A percentile compares a stretch with the other conserved stretches of the same genome.
Conservation (phyloP, 1,284 basidiomycete species). For the Tilletia indica region DNA sequence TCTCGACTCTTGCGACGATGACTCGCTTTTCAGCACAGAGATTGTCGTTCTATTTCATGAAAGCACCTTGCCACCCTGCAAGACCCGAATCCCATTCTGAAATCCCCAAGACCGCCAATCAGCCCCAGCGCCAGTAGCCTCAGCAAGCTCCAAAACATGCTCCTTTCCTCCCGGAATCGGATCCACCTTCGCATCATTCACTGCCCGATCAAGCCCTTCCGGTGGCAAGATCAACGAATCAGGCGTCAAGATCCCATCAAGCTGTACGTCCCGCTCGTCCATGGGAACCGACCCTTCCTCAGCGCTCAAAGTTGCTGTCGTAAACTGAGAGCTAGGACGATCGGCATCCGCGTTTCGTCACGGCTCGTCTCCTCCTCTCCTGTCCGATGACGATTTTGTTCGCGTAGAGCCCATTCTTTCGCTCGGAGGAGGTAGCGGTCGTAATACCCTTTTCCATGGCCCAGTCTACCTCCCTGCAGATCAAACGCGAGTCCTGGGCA, state of each 20-base stretch:
- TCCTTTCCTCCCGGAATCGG: background rate
- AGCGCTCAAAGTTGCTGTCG: background rate
- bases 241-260: conserved; percentile 52
- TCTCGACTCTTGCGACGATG: too few relatives aligned
- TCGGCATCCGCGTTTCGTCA: conserved; percentile 21
- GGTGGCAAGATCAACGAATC: conserved; percentile 26
- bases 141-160: background rate
- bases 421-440: conserved; percentile 54
- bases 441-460: conserved; percentile 59
- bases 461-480: conserved; percentile 49
- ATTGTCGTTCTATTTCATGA: background rate
- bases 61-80: background rate
- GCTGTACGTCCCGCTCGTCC: conserved; percentile 50
- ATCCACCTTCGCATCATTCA: conserved; percentile 12
- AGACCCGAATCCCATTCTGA: background rate
- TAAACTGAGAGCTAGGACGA: background rate
- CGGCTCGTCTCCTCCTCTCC: conserved; percentile 16
- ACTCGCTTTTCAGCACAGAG: too few relatives aligned
- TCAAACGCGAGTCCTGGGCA: conserved; percentile 57
- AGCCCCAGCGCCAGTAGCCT: background rate
- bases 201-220: background rate
- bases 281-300: conserved; percentile 37
- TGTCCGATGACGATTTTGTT: conserved; percentile 8
- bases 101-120: conserved; percentile 7
- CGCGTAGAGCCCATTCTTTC: conserved; percentile 31